Percentiles rank a stretch among this genome's conserved stretches.
Evolutionary conservation across 331 rosid species (phyloP).

Genomic region (Telfairia occidentalis): DNA sequence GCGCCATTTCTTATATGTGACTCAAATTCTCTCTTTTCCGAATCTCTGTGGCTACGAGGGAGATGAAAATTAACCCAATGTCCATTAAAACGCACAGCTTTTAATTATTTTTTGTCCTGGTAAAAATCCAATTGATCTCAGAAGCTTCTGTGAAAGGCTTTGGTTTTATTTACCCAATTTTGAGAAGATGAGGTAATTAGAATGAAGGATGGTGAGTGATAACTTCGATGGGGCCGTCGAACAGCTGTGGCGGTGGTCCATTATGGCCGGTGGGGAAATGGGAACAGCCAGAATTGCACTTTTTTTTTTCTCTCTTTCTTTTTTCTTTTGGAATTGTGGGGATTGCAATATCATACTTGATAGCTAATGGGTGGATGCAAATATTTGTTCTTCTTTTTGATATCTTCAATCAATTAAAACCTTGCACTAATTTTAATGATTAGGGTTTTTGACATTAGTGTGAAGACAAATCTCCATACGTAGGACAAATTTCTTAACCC

Average conservation of each 20-base stretch:
- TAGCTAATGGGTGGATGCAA: not conserved
- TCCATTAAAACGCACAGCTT: too few species aligned
- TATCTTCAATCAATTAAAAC: not conserved
- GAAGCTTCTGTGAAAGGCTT: not conserved
- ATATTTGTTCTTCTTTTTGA: not conserved
- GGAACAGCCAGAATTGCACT: not conserved
- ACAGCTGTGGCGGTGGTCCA: slow-evolving; percentile 5
- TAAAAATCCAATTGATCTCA: not conserved
- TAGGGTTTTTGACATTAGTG: not conserved
- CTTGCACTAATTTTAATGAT: not conserved
- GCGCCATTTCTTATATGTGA: not conserved
- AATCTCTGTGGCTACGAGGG: not conserved
- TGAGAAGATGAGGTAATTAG: not conserved
- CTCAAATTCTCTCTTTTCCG: not conserved
- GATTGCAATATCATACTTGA: not conserved
- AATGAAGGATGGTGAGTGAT: slow-evolving; percentile 1
- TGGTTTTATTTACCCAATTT: not conserved
- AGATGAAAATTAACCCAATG: not conserved
- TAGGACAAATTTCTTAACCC: not conserved
- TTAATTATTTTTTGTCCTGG: not conserved
- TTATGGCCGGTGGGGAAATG: not conserved
- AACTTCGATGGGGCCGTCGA: slow-evolving; percentile 4
- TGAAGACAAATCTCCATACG: not conserved
- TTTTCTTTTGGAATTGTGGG: not conserved
- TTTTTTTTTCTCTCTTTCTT: not conserved